phyloP scores from a whole-genome alignment of 73 alveolate species.

The Tetrahymena malaccensis region DNA sequence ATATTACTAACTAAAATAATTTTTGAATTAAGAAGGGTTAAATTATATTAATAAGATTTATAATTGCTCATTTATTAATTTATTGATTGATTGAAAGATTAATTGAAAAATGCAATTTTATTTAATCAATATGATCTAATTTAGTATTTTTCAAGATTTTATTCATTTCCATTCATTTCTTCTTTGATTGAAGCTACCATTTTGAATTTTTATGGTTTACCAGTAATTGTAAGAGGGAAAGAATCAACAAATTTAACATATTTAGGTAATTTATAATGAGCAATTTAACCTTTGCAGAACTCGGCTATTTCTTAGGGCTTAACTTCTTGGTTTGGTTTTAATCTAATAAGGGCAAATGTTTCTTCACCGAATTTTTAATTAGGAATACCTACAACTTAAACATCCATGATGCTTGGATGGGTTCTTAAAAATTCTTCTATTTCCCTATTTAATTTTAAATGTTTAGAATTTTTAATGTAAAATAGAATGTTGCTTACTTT shows the following conservation, averaged over 20 bases:
- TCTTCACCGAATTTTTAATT: slow-evolving; percentile 75
- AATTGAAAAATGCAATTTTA: not conserved
- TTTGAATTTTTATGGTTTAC: slow-evolving; percentile 64
- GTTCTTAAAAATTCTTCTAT: slow-evolving; percentile 57
- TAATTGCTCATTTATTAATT: too few relatives aligned
- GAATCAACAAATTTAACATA: slow-evolving; percentile 48
- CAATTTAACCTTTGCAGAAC: slow-evolving; percentile 55
- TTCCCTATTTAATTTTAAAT: slow-evolving; percentile 29
- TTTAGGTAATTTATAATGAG: slow-evolving; percentile 64
- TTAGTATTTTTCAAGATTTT: slow-evolving; percentile 5
- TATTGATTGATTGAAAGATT: too few relatives aligned
- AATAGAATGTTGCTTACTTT: not conserved
- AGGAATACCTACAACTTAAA: slow-evolving; percentile 66
- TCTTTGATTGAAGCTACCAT: slow-evolving; percentile 52
- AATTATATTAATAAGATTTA: too few relatives aligned
- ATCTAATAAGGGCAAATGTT: slow-evolving; percentile 66
- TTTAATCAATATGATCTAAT: not conserved
- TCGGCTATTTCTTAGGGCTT: slow-evolving; percentile 19
- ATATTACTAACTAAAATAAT: too few relatives aligned
- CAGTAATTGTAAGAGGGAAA: slow-evolving; percentile 75
- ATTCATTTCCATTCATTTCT: slow-evolving; percentile 23
- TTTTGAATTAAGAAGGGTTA: not conserved
- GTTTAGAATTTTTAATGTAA: not conserved
- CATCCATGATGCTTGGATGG: slow-evolving; percentile 56
- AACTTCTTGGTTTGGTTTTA: slow-evolving; percentile 6